Conservation (phyloP, 441 rosid genomes). For the Erysimum pusillum region DNA sequence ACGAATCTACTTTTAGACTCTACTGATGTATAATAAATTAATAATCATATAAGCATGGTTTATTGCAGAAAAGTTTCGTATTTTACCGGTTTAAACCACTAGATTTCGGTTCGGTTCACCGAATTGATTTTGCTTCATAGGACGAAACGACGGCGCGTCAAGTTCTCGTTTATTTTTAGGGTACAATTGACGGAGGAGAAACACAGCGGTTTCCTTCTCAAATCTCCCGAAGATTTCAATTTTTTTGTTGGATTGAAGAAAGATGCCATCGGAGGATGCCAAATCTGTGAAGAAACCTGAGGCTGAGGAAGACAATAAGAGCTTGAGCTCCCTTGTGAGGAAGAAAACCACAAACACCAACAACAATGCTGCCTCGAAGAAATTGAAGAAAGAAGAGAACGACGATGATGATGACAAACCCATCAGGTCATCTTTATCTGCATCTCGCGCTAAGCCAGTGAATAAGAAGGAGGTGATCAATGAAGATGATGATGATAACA, state of each 20-base stretch:
- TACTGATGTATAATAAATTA: no score
- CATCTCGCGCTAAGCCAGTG: constrained; percentile 48
- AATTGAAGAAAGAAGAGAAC: constrained; percentile 54
- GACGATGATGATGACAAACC: constrained; percentile 52
- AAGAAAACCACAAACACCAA: constrained; percentile 53
- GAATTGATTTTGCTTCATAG: not conserved
- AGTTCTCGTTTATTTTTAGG: constrained; percentile 22
- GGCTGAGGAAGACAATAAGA: constrained; percentile 51
- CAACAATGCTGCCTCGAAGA: constrained; percentile 57
- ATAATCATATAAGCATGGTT: not conserved
- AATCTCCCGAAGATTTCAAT: constrained; percentile 21
- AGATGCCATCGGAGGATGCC: constrained; percentile 74
- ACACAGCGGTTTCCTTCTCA: constrained; percentile 34
- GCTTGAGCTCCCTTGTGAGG: constrained; percentile 64
- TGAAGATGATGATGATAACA: constrained; percentile 52
- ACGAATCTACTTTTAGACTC: no score
- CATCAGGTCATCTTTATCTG: constrained; percentile 40
- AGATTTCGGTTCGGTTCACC: not conserved
- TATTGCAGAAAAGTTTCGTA: not conserved
- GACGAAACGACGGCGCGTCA: constrained; percentile 31
- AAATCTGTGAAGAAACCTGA: constrained; percentile 53
- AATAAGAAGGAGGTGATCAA: constrained; percentile 57
- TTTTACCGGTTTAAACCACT: constrained; percentile 16
- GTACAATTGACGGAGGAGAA: constrained; percentile 33
- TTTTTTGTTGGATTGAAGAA: constrained; percentile 10